Evolutionary conservation across 352 stramenopile species (phyloP), one percentile per base, ranked within the genome.

Genomic region (Pythium myriotylum): DNA sequence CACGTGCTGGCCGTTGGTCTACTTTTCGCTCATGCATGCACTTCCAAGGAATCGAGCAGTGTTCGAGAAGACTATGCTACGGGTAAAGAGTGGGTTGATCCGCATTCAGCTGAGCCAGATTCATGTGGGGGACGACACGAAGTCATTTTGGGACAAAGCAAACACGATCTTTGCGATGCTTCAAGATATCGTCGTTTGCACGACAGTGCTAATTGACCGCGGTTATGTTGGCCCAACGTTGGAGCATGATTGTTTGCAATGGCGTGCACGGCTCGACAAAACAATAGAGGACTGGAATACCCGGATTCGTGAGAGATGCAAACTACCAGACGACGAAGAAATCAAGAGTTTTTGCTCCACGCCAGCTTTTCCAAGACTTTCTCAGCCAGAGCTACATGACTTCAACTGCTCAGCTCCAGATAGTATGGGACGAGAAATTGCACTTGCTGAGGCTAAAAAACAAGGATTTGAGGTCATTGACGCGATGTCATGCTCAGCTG

Each of bases 1-100:
- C 37, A 88, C 74, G 3, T 86, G 80, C 42, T 90, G 78, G 81
- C 49, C 78, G 7, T 51, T 90, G 14, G 78, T 90, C 8, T 51
- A 66, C 2, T 65, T 56, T 1, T 60, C 59, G 2, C 52, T 88
- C 20, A 52, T 46, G 13, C 65, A 76, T 10, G 74, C 77, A 12
- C 26, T 89, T 19, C 71, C 60, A 22, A 73, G 66, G 14, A 61
- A 47, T 13, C 41, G 20, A 16, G 54, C 54, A 3, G 32, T 90
- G 17, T 76, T 76, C 19, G 62, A 68, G 0, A 88, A 86, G 37
- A 52, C 66, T 14, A 69, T 79, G 33, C 46, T 81, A 10, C 19
- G 39, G 16, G 71, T 86, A 2, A 37, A 83, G 48, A 33, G 32
- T 17, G 51, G 20, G 17, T 45, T 54, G 3, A 2, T 66, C 6